Evolutionary conservation across 2,329 filamentous ascomycete genomes (phyloP), one percentile per base, ranked within the genome.

Genomic region (Purpureocillium takamizusanense): DNA sequence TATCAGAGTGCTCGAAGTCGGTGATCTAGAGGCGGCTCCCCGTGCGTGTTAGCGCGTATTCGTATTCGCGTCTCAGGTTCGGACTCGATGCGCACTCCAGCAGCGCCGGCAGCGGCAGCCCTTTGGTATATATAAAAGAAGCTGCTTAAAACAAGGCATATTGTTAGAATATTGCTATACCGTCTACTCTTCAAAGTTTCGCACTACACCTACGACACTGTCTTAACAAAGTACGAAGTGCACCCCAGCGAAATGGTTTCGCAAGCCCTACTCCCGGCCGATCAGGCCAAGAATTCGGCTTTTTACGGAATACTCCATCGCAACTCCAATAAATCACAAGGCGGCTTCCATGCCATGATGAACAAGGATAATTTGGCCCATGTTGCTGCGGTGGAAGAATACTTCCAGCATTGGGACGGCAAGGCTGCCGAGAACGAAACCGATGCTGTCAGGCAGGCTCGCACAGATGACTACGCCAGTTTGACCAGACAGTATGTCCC

Each of bases 351-450:
- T 49, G 83, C 88, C 51, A 87, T 94, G 79, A 67, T 92, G 49
- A 71, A 72, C 58, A 95, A 95, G 66, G 78, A 90, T 60, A 52
- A 49, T 31, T 55, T 67, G 10, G 85, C 86, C 1, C 81, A 90
- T 51, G 78, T 84, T 54, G 81, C 81, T 38, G 86, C 87, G 35
- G 76, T 89, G 16, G 84, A 90, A 56, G 85, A 92, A 61, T 94
- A 94, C 68, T 94, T 94, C 72, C 92, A 92, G 73, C 87, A 94
- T 61, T 94, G 85, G 84, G 87, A 94, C 62, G 83, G 89, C 69
- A 87, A 92, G 66, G 63, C 67, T 35, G 83, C 68, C 18, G 78
- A 74, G 45, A 74, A 81, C 31, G 90, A 97, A 74, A 95, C 89
- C 2, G 77, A 39, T 8, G 43, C 31, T 2, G 29, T 35, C 79